Conservation (phyloP, 768 basidiomycete species). For the Lactarius indigo region DNA sequence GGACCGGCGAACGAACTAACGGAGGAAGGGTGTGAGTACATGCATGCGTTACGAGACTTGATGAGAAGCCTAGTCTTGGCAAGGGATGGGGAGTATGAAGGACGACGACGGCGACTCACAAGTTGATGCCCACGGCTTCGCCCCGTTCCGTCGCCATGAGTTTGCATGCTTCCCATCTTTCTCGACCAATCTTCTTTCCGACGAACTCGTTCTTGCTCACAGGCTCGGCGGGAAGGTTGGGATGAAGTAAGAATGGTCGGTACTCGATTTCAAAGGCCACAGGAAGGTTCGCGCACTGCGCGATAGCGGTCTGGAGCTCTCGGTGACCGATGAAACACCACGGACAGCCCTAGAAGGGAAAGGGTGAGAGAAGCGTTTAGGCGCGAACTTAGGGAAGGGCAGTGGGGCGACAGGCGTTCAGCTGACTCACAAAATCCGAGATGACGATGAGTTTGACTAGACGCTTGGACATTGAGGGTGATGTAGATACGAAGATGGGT, state of each 20-base stretch:
- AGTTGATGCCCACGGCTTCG: slow-evolving; percentile 39
- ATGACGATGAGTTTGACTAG: slow-evolving; percentile 28
- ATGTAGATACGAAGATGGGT: background rate
- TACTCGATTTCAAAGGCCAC: slow-evolving; percentile 42
- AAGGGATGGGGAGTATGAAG: slow-evolving; percentile 1
- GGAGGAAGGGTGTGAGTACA: background rate
- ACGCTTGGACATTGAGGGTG: slow-evolving; percentile 22
- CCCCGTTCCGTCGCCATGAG: slow-evolving; percentile 35
- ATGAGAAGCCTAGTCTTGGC: too few species aligned
- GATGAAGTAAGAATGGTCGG: slow-evolving; percentile 46
- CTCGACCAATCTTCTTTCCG: slow-evolving; percentile 39
- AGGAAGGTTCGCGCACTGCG: slow-evolving; percentile 33
- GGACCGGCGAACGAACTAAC: slow-evolving; percentile 55
- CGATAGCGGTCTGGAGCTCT: slow-evolving; percentile 39
- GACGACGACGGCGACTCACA: slow-evolving; percentile 36
- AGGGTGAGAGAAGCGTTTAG: slow-evolving; percentile 12
- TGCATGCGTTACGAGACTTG: background rate
- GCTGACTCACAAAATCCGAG: slow-evolving; percentile 36
- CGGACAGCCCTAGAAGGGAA: slow-evolving; percentile 34
- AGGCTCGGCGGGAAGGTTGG: slow-evolving; percentile 33
- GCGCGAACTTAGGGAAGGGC: background rate
- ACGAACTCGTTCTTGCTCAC: slow-evolving; percentile 32
- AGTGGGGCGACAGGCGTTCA: background rate
- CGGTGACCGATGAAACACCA: slow-evolving; percentile 43
- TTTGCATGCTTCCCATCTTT: slow-evolving; percentile 34